These are phyloP conservation scores for Rhodomyrtus psidioides DNA, from an alignment of 441 rosid genomes.

Conservation along the genomic window DNA sequence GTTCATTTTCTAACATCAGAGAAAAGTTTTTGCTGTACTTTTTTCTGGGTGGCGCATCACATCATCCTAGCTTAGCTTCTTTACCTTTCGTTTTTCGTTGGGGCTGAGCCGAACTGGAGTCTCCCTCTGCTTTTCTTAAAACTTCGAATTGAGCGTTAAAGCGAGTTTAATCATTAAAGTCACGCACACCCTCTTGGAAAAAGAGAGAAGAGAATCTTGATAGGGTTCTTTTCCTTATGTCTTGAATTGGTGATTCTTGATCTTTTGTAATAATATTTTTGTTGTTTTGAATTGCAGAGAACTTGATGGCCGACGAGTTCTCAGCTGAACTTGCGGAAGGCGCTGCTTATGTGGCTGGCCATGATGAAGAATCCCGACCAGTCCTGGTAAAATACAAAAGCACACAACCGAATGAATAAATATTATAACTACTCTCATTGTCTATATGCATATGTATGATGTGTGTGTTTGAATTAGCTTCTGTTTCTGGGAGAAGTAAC, in stretches of 20 bases:
- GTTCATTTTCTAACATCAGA: too few species aligned
- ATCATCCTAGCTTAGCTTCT: not conserved
- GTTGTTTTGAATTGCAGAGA: slow-evolving; percentile 27
- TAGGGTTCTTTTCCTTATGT: not conserved
- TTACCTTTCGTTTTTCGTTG: not conserved
- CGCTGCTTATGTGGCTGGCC: slow-evolving; percentile 82
- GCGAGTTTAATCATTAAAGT: slow-evolving; percentile 1
- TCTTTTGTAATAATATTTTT: not conserved
- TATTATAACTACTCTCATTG: not conserved
- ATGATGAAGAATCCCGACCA: slow-evolving; percentile 80
- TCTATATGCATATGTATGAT: not conserved
- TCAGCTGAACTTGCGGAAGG: slow-evolving; percentile 80
- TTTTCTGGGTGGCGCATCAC: not conserved
- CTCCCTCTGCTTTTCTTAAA: not conserved
- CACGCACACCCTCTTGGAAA: not conserved
- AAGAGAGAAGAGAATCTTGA: not conserved
- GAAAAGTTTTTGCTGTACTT: not conserved
- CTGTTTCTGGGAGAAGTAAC: not conserved
- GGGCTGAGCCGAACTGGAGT: not conserved
- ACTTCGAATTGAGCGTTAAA: slow-evolving; percentile 7
- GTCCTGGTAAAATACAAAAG: slow-evolving; percentile 39
- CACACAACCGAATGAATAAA: not conserved
- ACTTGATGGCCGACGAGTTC: slow-evolving; percentile 86
- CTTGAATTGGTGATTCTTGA: not conserved
- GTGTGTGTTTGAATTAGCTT: not conserved